Conservation (phyloP, 1,139 yeast genomes). For the Pichia sp. region DNA sequence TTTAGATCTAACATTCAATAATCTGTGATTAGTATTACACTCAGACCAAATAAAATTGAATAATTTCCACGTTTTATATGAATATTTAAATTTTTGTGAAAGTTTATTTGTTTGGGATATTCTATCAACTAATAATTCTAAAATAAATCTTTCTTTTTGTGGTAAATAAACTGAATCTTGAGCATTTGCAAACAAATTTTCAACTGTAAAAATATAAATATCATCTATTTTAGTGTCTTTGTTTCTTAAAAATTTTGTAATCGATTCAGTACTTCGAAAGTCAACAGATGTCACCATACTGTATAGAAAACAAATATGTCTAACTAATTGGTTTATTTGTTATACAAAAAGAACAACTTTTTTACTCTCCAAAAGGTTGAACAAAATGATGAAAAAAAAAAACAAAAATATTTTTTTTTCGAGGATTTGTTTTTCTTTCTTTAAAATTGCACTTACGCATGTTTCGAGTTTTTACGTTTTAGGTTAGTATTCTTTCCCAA, state of each 20-base stretch:
- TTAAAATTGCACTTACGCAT: too few relatives aligned
- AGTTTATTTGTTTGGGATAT: constrained; percentile 41
- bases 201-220: constrained; percentile 39
- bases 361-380: too few relatives aligned
- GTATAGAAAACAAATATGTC: background rate
- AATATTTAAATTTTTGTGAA: constrained; percentile 38
- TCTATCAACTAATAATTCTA: constrained; percentile 64
- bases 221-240: constrained; percentile 42
- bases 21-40: constrained; percentile 19
- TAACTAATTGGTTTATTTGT: too few relatives aligned
- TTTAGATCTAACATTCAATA: constrained; percentile 19
- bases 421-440: too few relatives aligned
- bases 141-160: constrained; percentile 48
- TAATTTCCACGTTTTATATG: constrained; percentile 42
- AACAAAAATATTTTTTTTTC: too few relatives aligned
- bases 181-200: constrained; percentile 35
- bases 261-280: constrained; percentile 8
- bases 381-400: too few relatives aligned
- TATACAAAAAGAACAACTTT: too few relatives aligned
- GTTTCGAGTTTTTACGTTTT: too few relatives aligned
- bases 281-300: background rate
- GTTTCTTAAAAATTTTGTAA: constrained; percentile 57
- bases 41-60: constrained; percentile 38
- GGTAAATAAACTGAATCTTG: constrained; percentile 49
- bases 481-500: too few relatives aligned